Percentiles rank a stretch among this genome's conserved stretches.
phyloP scores from a whole-genome alignment of 2,329 filamentous ascomycete species.

The Diplocarpon rosae region DNA sequence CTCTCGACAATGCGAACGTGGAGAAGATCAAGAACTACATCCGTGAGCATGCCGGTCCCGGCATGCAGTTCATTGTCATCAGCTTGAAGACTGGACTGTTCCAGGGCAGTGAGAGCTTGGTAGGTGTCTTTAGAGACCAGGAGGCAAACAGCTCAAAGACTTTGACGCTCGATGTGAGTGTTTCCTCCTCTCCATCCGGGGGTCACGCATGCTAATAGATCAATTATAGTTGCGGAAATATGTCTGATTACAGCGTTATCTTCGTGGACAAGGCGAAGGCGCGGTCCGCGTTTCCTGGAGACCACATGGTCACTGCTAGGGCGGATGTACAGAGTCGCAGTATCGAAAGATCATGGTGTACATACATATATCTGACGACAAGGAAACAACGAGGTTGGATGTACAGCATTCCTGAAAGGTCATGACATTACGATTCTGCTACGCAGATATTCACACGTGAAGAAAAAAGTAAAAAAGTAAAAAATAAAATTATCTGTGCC shows the following conservation, averaged over 20 bases:
- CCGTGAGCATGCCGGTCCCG: constrained; percentile 81
- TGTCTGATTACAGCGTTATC: no score
- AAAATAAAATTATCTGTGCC: no score
- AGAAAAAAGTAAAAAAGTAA: no score
- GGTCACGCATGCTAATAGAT: constrained; percentile 8
- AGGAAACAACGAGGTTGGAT: no score
- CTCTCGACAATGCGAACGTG: constrained; percentile 95
- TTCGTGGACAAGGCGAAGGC: no score
- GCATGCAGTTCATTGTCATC: constrained; percentile 99
- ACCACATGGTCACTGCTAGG: not conserved
- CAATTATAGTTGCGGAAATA: constrained; percentile 20
- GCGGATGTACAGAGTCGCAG: not conserved
- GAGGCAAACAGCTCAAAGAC: constrained; percentile 84
- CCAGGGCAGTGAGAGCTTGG: constrained; percentile 89
- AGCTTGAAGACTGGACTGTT: constrained; percentile 91
- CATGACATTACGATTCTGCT: no score
- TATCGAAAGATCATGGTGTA: no score
- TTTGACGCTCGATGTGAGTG: constrained; percentile 86
- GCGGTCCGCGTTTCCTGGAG: not conserved
- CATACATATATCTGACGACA: no score
- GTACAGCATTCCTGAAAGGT: no score
- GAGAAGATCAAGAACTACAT: constrained; percentile 96
- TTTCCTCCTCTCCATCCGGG: not conserved
- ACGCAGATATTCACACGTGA: no score
- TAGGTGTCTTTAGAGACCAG: constrained; percentile 94